phyloP scores from a whole-genome alignment of 805 yeast species.

The Kregervanrija delftensis region DNA sequence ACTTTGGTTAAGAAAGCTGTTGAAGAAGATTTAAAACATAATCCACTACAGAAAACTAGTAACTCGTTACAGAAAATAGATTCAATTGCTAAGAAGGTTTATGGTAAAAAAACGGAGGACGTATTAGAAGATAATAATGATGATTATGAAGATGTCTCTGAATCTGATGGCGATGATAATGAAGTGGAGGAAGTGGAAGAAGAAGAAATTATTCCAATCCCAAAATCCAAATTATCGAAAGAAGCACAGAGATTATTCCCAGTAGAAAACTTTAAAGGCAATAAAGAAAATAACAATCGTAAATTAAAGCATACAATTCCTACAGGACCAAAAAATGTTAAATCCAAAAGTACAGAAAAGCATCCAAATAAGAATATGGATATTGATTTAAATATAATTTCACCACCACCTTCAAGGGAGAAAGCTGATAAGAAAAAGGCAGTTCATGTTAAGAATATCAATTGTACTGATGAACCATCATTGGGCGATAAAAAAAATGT shows the following conservation, averaged over 20 bases:
- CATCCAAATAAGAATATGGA: too few species aligned
- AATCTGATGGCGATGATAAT: not conserved
- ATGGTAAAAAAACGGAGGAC: not conserved
- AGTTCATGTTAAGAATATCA: too few species aligned
- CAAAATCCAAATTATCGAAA: slow-evolving; percentile 2
- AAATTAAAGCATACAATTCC: not conserved
- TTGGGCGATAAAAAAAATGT: too few species aligned
- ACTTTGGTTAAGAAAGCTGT: slow-evolving; percentile 18
- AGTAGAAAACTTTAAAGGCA: not conserved
- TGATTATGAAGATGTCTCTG: slow-evolving; percentile 1
- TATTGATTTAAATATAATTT: too few species aligned
- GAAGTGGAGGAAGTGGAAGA: not conserved
- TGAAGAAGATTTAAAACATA: slow-evolving; percentile 12
- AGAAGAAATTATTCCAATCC: not conserved
- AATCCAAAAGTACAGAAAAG: too few species aligned
- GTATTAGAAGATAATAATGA: not conserved
- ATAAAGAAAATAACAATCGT: not conserved
- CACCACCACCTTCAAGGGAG: too few species aligned
- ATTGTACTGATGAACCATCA: too few species aligned
- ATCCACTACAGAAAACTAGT: not conserved
- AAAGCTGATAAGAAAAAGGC: too few species aligned
- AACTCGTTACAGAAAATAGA: slow-evolving; percentile 4
- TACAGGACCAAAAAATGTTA: too few species aligned
- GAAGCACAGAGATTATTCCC: slow-evolving; percentile 6
- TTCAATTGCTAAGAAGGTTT: not conserved